phyloP scores from a whole-genome alignment of 257 asterid species.

The Lycium ferocissimum region DNA sequence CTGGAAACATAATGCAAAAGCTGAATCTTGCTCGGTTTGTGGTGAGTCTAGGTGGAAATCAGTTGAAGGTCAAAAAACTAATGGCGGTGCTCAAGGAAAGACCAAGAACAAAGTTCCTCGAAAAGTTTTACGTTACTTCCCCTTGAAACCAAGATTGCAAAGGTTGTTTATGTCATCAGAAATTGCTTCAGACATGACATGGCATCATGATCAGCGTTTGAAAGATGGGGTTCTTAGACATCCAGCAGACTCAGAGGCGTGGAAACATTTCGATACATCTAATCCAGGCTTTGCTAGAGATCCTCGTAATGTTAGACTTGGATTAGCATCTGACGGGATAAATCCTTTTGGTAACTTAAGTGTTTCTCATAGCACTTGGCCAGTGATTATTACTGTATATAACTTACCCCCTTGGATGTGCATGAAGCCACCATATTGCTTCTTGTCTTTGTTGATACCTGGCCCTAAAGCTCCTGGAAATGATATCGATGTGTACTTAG shows the following conservation, averaged over 20 bases:
- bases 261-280: slow-evolving; percentile 11
- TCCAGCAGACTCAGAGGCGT: neutral
- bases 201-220: slow-evolving; percentile 9
- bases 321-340: neutral
- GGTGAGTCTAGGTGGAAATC: neutral
- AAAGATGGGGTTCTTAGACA: slow-evolving; percentile 24
- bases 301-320: neutral
- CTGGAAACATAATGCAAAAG: slow-evolving; percentile 24
- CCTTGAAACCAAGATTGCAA: neutral
- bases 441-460: no score
- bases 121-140: neutral
- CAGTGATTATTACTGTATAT: no score
- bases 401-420: no score
- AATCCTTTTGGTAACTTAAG: neutral
- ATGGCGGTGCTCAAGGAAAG: neutral
- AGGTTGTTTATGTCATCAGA: neutral
- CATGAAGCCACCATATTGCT: no score
- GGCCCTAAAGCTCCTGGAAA: no score
- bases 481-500: no score
- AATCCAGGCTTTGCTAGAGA: slow-evolving; percentile 12
- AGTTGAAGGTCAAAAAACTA: neutral
- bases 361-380: no score
- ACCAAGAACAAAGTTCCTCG: no score
- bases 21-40: no score
- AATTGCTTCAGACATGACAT: slow-evolving; percentile 27